Percentiles rank a stretch among this genome's conserved stretches.
Evolutionary conservation across 1,284 basidiomycete genomes (phyloP).

Genomic region (Apiotrichum domesticum): DNA sequence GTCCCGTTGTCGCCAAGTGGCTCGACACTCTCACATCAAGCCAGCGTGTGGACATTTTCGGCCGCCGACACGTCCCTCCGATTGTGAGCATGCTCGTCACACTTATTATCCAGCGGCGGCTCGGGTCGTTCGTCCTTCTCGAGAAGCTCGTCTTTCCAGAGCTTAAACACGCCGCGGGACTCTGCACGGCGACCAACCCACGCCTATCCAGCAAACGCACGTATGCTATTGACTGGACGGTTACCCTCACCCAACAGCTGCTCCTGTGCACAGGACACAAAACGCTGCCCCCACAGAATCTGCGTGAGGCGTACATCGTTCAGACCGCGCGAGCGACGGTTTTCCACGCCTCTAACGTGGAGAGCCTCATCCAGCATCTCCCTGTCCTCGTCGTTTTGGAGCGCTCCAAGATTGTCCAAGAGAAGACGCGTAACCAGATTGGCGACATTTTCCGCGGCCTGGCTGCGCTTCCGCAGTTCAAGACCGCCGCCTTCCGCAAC

Average conservation of each 20-base stretch:
- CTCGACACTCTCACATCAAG: constrained; percentile 15
- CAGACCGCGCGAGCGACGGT: constrained; percentile 33
- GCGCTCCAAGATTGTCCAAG: constrained; percentile 20
- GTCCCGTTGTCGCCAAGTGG: constrained; percentile 23
- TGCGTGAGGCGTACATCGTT: constrained; percentile 32
- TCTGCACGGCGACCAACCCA: constrained; percentile 19
- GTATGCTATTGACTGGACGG: constrained; percentile 24
- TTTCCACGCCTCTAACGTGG: constrained; percentile 27
- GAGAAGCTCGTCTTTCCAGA: constrained; percentile 29
- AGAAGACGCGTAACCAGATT: constrained; percentile 23
- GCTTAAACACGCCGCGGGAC: constrained; percentile 30
- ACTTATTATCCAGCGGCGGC: constrained; percentile 26
- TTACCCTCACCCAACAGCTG: constrained; percentile 34
- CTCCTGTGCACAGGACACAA: constrained; percentile 28
- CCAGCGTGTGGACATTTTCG: constrained; percentile 21
- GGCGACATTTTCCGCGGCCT: constrained; percentile 26
- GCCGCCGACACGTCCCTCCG: constrained; percentile 14
- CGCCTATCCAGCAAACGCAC: constrained; percentile 27
- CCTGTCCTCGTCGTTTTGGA: constrained; percentile 38
- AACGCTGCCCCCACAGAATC: constrained; percentile 29
- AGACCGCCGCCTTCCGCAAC: constrained; percentile 43
- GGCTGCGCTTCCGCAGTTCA: constrained; percentile 38
- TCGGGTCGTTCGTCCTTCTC: constrained; percentile 27
- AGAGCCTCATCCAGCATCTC: constrained; percentile 34
- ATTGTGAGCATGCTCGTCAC: constrained; percentile 26